Evolutionary conservation across 2,329 filamentous ascomycete genomes (phyloP).

Genomic region (Diaporthe amygdali): DNA sequence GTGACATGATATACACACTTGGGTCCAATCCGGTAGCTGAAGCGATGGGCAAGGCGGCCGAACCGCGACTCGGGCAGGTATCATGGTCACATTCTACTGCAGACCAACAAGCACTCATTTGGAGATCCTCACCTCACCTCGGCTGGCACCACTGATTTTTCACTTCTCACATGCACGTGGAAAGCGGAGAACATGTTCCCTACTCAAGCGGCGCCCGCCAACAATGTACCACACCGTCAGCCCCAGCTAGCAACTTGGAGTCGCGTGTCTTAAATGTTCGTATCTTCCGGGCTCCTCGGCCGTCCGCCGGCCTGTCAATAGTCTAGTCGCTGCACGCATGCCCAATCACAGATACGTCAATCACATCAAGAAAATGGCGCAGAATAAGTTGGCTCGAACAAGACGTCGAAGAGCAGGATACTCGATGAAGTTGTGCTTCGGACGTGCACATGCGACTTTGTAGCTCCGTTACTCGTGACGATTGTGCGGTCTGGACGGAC

Average conservation of each 20-base stretch:
- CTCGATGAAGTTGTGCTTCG: neutral
- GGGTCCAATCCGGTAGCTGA: slow-evolving; percentile 12
- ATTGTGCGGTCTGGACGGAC: neutral
- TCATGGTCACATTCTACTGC: neutral
- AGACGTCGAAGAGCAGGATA: no score
- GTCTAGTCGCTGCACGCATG: slow-evolving; percentile 1
- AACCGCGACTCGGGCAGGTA: slow-evolving; percentile 8
- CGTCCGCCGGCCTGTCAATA: neutral
- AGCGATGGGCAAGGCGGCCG: neutral
- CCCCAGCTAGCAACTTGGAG: neutral
- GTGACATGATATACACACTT: neutral
- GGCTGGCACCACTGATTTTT: neutral
- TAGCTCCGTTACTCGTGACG: neutral
- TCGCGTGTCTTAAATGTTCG: neutral
- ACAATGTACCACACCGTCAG: neutral
- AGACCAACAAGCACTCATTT: neutral
- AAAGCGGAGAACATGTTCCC: neutral
- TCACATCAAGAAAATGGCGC: neutral
- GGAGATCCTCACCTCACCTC: neutral
- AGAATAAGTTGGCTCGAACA: neutral
- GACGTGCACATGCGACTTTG: neutral
- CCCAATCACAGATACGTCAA: neutral
- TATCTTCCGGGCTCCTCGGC: neutral
- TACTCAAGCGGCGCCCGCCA: neutral
- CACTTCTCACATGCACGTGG: slow-evolving; percentile 1